These are phyloP conservation scores for Fusarium sp. DNA, from an alignment of 2,329 filamentous ascomycete species.

Conservation along the genomic window DNA sequence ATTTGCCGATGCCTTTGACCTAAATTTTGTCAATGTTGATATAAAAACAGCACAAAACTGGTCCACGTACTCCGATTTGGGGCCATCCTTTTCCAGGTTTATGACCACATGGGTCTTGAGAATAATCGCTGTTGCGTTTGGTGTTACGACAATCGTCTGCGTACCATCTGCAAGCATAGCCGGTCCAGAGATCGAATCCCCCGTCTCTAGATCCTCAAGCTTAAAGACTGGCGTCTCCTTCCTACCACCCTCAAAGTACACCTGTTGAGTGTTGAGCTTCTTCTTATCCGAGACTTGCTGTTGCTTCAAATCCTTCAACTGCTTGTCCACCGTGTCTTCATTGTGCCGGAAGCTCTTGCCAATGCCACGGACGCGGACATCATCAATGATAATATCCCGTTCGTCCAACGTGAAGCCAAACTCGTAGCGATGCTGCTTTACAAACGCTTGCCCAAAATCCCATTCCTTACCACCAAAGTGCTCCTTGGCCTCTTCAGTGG, in stretches of 20 bases:
- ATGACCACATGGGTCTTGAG: conserved; percentile 90
- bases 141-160: conserved; percentile 91
- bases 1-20: conserved; percentile 35
- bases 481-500: conserved; percentile 65
- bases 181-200: conserved; percentile 78
- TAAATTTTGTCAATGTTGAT: conserved; percentile 11
- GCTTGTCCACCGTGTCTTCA: conserved; percentile 84
- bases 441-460: conserved; percentile 85
- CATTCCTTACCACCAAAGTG: conserved; percentile 73
- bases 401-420: conserved; percentile 90
- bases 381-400: conserved; percentile 88
- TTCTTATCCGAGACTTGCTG: conserved; percentile 66
- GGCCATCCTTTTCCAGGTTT: conserved; percentile 72
- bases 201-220: conserved; percentile 75
- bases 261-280: conserved; percentile 70
- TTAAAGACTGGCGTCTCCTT: conserved; percentile 84
- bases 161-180: conserved; percentile 88
- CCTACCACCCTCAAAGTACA: conserved; percentile 87
- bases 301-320: conserved; percentile 74
- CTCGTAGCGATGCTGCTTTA: conserved; percentile 88
- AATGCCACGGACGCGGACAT: conserved; percentile 87
- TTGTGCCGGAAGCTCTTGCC: conserved; percentile 85
- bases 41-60: no score
- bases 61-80: conserved; percentile 47
- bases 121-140: conserved; percentile 77